Percentiles rank a stretch among this genome's conserved stretches.
Evolutionary conservation across 2,329 filamentous ascomycete genomes (phyloP).

Genomic region (Botrytis deweyae): DNA sequence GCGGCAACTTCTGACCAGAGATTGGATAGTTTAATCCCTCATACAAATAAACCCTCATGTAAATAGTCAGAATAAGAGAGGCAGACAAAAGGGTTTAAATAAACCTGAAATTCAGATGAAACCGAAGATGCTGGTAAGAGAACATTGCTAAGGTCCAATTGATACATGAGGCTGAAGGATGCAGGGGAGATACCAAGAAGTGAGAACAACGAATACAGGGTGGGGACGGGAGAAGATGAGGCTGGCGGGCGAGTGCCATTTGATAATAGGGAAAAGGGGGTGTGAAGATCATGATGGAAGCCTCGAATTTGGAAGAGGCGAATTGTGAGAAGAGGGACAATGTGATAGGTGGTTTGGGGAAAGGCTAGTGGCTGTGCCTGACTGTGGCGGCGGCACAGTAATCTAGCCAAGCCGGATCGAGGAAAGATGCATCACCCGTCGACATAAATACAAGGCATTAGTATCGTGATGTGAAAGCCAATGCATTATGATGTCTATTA

Average conservation of each 20-base stretch:
- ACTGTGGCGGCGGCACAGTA: neutral
- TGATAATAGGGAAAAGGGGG: neutral
- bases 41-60: neutral
- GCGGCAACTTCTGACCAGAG: neutral
- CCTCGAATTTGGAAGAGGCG: neutral
- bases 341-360: neutral
- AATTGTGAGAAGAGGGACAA: neutral
- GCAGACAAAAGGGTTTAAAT: neutral
- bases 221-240: neutral
- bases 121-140: neutral
- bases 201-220: neutral
- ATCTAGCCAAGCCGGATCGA: neutral
- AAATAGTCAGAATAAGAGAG: neutral
- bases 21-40: neutral
- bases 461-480: neutral
- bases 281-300: neutral
- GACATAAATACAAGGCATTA: neutral
- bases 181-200: neutral
- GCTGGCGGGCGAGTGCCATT: neutral
- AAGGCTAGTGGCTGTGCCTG: neutral
- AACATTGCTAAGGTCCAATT: neutral
- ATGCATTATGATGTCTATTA: neutral
- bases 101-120: neutral
- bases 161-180: neutral
- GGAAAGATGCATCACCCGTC: neutral